phyloP scores from a whole-genome alignment of 768 basidiomycete species.

The Serendipita sp. region DNA sequence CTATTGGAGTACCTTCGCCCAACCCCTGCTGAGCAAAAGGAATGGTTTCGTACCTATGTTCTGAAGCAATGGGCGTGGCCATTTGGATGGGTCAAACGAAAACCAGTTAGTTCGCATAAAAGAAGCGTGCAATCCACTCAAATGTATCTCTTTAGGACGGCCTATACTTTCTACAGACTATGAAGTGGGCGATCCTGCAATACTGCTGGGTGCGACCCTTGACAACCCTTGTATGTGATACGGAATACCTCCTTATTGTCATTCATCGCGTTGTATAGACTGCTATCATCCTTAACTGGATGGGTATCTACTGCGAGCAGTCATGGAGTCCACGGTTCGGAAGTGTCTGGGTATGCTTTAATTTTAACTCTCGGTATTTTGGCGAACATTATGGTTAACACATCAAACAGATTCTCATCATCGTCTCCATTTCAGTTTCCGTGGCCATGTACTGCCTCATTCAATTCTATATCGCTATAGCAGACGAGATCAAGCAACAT shows the following conservation, averaged over 20 bases:
- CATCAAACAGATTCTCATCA: slow-evolving; percentile 30
- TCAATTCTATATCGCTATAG: slow-evolving; percentile 47
- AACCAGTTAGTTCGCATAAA: slow-evolving; percentile 30
- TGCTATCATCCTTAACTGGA: slow-evolving; percentile 44
- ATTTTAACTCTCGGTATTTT: neutral
- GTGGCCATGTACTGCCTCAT: slow-evolving; percentile 65
- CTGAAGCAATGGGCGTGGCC: slow-evolving; percentile 54
- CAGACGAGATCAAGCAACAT: slow-evolving; percentile 35
- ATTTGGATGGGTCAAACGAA: slow-evolving; percentile 42
- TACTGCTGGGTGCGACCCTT: slow-evolving; percentile 49
- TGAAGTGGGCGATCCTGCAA: slow-evolving; percentile 65
- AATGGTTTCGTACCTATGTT: slow-evolving; percentile 36
- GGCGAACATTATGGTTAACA: neutral
- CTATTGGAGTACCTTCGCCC: slow-evolving; percentile 54
- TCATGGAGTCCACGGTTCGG: slow-evolving; percentile 55
- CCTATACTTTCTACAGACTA: slow-evolving; percentile 49
- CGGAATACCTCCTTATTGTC: neutral
- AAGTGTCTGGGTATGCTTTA: slow-evolving; percentile 40
- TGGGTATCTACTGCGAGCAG: slow-evolving; percentile 54
- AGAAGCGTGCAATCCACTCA: slow-evolving; percentile 7
- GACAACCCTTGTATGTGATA: slow-evolving; percentile 16
- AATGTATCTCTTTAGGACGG: slow-evolving; percentile 29
- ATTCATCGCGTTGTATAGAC: slow-evolving; percentile 23
- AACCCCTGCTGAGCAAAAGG: slow-evolving; percentile 41
- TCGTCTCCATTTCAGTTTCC: slow-evolving; percentile 55